Evolutionary conservation across 352 stramenopile species (phyloP).

Genomic region (Pythium phragmiticola): DNA sequence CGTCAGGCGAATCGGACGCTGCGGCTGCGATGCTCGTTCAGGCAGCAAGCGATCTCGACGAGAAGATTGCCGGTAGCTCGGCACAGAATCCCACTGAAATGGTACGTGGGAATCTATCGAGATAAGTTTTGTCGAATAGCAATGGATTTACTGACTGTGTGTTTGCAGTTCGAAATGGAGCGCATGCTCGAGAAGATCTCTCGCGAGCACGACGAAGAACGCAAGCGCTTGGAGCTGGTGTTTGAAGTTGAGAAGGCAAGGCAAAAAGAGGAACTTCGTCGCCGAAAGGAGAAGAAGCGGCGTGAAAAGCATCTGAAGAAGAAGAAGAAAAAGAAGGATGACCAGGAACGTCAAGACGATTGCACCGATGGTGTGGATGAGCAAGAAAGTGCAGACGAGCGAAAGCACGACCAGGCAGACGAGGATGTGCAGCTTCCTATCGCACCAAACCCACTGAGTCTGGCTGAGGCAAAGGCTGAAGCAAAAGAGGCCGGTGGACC

Average conservation of each 20-base stretch:
- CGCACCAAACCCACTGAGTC: not conserved
- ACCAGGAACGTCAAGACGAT: constrained; percentile 1
- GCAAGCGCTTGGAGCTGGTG: constrained; percentile 54
- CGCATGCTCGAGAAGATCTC: constrained; percentile 62
- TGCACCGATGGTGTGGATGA: not conserved
- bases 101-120: not conserved
- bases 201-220: constrained; percentile 61
- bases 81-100: constrained; percentile 3
- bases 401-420: constrained; percentile 7
- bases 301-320: constrained; percentile 48
- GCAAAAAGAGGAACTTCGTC: constrained; percentile 63
- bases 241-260: constrained; percentile 67
- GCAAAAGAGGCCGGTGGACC: constrained; percentile 22
- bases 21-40: not conserved
- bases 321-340: constrained; percentile 33
- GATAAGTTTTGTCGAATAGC: not conserved
- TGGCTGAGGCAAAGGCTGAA: constrained; percentile 19
- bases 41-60: constrained; percentile 5
- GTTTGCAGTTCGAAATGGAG: constrained; percentile 53
- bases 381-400: not conserved
- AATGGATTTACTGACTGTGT: not conserved
- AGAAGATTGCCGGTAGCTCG: not conserved
- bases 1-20: not conserved
- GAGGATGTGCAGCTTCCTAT: not conserved
- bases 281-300: constrained; percentile 67